Evolutionary conservation across 2,329 filamentous ascomycete genomes (phyloP).

Genomic region (Fusarium fracticaudum): DNA sequence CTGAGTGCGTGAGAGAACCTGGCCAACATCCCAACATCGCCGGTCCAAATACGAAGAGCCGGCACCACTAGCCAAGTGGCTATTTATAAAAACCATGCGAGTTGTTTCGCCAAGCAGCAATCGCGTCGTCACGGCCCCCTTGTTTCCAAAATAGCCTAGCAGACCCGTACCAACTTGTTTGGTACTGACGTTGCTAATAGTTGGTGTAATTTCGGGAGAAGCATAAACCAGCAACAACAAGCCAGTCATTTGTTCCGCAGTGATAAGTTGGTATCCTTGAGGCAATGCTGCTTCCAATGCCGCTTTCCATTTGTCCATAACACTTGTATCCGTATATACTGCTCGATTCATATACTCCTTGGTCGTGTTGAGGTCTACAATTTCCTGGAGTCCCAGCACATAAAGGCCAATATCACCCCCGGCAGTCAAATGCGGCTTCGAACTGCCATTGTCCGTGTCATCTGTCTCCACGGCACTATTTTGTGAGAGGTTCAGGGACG

Average conservation of each 20-base stretch:
- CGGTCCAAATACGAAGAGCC: slow-evolving; percentile 82
- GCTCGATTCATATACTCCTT: slow-evolving; percentile 76
- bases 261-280: slow-evolving; percentile 77
- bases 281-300: slow-evolving; percentile 80
- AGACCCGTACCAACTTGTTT: slow-evolving; percentile 88
- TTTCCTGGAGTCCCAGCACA: slow-evolving; percentile 89
- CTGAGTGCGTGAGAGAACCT: slow-evolving; percentile 78
- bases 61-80: slow-evolving; percentile 87
- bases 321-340: slow-evolving; percentile 76
- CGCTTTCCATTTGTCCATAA: slow-evolving; percentile 82
- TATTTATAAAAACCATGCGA: slow-evolving; percentile 88
- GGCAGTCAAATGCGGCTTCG: slow-evolving; percentile 57
- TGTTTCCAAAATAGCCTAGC: slow-evolving; percentile 95
- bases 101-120: slow-evolving; percentile 91
- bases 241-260: slow-evolving; percentile 86
- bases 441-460: slow-evolving; percentile 45
- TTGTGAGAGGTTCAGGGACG: slow-evolving; percentile 60
- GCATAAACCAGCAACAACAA: slow-evolving; percentile 87
- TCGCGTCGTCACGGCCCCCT: slow-evolving; percentile 85
- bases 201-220: slow-evolving; percentile 76
- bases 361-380: slow-evolving; percentile 85
- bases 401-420: slow-evolving; percentile 85
- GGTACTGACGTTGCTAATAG: slow-evolving; percentile 83
- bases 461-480: slow-evolving; percentile 49
- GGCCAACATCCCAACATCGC: slow-evolving; percentile 87